These are phyloP conservation scores for Fusarium continuum DNA, from an alignment of 2,329 filamentous ascomycete genomes.

Conservation along the genomic window DNA sequence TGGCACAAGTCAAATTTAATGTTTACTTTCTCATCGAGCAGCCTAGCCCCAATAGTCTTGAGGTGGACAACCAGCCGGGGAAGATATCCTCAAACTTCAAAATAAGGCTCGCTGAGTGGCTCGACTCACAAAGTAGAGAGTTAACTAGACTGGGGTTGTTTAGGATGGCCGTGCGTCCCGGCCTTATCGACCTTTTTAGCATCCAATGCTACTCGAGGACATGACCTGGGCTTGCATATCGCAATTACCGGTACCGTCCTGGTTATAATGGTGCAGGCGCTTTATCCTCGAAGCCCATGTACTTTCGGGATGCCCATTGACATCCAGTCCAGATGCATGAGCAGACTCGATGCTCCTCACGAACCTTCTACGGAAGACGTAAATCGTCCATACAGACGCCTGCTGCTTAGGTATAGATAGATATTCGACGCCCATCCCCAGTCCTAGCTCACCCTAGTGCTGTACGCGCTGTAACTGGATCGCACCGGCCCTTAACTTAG, in stretches of 20 bases:
- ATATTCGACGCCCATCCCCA: not conserved
- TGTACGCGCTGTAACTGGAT: slow-evolving; percentile 31
- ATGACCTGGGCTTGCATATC: slow-evolving; percentile 41
- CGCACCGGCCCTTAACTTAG: slow-evolving; percentile 4
- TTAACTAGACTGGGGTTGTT: slow-evolving; percentile 2
- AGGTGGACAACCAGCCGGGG: slow-evolving; percentile 12
- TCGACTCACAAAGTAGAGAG: not conserved
- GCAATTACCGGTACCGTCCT: slow-evolving; percentile 42
- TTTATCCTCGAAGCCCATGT: slow-evolving; percentile 2
- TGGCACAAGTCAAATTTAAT: slow-evolving; percentile 9
- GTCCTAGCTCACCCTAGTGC: slow-evolving; percentile 6
- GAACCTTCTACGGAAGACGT: not conserved
- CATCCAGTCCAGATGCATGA: slow-evolving; percentile 16
- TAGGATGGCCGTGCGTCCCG: slow-evolving; percentile 16
- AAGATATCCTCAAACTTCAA: slow-evolving; percentile 26
- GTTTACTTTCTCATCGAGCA: slow-evolving; percentile 2
- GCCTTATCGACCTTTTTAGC: slow-evolving; percentile 6
- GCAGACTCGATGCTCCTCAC: not conserved
- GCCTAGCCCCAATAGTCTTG: slow-evolving; percentile 4
- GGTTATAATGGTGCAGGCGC: slow-evolving; percentile 1
- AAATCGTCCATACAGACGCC: not conserved
- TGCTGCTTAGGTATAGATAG: not conserved
- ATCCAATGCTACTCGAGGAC: slow-evolving; percentile 32
- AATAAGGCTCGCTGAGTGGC: slow-evolving; percentile 20
- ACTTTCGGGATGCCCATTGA: slow-evolving; percentile 1